Evolutionary conservation across 768 basidiomycete species (phyloP), one percentile per base, ranked within the genome.

Genomic region (Naganishia onofrii): DNA sequence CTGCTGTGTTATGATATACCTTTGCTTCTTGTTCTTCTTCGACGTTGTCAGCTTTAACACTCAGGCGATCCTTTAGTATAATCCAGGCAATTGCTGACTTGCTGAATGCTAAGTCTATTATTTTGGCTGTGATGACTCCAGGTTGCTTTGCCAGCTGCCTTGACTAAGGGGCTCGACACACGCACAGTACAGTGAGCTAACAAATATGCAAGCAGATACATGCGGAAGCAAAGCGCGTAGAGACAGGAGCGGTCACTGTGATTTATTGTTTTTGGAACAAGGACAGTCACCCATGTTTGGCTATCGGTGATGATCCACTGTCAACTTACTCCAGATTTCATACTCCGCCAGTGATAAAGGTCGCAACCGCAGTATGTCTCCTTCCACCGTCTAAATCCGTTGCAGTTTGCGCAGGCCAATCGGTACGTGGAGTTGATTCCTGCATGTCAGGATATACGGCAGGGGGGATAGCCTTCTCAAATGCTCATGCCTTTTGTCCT

Each of bases 101-200:
- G 48, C 3, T 12, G 2, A n/a, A 12, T 51, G 23, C n/a, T 23
- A 51, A 51, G 48, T 26, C 23, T 51, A 51, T 51, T 51, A 51
- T 51, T 51, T 51, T n/a, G 48, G 23, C 48, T 51, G 12, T 26
- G 48, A 51, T 51, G 48, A 51, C 48, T 51, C 48, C 48, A 51
- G 48, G 48, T 23, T 26, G 48, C 7, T 21, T 21, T n/a, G n/a
- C n/a, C n/a, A n/a, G n/a, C n/a, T n/a, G n/a, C n/a, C n/a, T n/a
- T n/a, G n/a, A n/a, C n/a, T n/a, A n/a, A n/a, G n/a, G 23, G 48
- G 3, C 48, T 21, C 21, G 46, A 17, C 5, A 5, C 8, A 17
- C 5, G 7, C 13, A 7, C 46, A 46, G n/a, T n/a, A 46, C 8
- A 46, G 21, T 4, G 3, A 21, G 19, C 46, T 46, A 17, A 15